These are phyloP conservation scores for Dactylellina haptotyla DNA, from an alignment of 2,329 filamentous ascomycete species.

Conservation along the genomic window DNA sequence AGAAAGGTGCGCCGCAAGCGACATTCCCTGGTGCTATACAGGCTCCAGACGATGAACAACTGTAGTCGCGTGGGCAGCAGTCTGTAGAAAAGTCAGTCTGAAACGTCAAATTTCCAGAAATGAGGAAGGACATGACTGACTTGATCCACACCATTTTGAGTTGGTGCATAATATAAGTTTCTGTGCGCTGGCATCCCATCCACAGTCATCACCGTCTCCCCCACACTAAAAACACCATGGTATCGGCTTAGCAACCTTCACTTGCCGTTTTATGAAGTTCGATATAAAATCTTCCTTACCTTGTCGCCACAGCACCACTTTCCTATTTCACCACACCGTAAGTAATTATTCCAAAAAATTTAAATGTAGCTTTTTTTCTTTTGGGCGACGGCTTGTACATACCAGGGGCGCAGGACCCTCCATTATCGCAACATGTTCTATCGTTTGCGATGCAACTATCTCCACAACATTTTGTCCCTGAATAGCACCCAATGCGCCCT, in stretches of 20 bases:
- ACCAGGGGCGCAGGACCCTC: not conserved
- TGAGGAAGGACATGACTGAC: no score
- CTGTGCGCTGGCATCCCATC: not conserved
- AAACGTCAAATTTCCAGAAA: no score
- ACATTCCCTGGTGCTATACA: not conserved
- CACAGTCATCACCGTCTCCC: not conserved
- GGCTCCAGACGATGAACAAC: not conserved
- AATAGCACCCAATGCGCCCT: not conserved
- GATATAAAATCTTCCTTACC: not conserved
- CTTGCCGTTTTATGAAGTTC: not conserved
- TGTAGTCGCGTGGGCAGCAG: not conserved
- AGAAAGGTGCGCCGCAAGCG: not conserved
- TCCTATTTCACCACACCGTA: not conserved
- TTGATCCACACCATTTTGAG: not conserved
- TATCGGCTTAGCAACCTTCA: no score
- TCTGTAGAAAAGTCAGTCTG: no score
- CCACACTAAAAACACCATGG: not conserved
- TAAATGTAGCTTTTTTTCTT: no score
- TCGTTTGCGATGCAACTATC: not conserved
- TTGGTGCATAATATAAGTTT: not conserved
- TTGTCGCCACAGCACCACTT: slow-evolving; percentile 6
- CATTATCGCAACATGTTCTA: not conserved
- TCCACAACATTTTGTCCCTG: not conserved
- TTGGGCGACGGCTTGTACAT: no score
- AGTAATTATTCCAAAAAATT: not conserved